phyloP scores from a whole-genome alignment of 176 grass and related monocot genomes.

The Avena atlantica region DNA sequence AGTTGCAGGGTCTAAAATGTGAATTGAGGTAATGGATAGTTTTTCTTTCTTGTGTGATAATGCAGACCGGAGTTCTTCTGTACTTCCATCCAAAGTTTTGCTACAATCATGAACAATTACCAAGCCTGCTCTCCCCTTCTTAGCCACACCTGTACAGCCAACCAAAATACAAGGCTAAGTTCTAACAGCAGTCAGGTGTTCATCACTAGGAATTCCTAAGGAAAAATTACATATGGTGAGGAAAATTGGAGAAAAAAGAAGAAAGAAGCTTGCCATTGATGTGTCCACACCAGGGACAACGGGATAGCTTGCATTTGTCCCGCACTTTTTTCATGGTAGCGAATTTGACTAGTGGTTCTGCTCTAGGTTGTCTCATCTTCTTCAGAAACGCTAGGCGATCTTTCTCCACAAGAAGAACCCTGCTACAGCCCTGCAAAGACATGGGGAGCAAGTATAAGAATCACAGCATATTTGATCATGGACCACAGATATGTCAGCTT shows the following conservation, averaged over 20 bases:
- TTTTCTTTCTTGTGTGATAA: conserved; percentile 76
- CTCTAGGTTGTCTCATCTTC: conserved; percentile 89
- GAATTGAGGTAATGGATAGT: conserved; percentile 51
- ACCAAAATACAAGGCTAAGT: conserved; percentile 26
- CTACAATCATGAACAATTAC: conserved; percentile 77
- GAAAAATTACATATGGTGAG: neutral
- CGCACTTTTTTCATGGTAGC: conserved; percentile 82
- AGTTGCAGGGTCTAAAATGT: conserved; percentile 59
- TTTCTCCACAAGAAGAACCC: conserved; percentile 78
- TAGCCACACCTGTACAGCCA: conserved; percentile 77
- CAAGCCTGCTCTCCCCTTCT: conserved; percentile 70
- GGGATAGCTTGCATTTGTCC: conserved; percentile 86
- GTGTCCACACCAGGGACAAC: conserved; percentile 80
- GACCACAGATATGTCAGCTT: neutral
- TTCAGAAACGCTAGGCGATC: conserved; percentile 69
- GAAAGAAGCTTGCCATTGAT: conserved; percentile 66
- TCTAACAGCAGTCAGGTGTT: conserved; percentile 25
- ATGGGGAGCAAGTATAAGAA: conserved; percentile 25
- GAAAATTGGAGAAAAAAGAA: conserved; percentile 7
- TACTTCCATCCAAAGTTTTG: conserved; percentile 67
- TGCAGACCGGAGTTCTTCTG: conserved; percentile 64
- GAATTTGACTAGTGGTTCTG: conserved; percentile 60
- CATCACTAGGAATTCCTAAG: neutral
- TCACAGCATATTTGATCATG: neutral
- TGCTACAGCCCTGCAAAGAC: conserved; percentile 73